Percentiles rank a stretch among this genome's conserved stretches.
Evolutionary conservation across 176 grass and related monocot species (phyloP).

Genomic region (Musa beccarii): DNA sequence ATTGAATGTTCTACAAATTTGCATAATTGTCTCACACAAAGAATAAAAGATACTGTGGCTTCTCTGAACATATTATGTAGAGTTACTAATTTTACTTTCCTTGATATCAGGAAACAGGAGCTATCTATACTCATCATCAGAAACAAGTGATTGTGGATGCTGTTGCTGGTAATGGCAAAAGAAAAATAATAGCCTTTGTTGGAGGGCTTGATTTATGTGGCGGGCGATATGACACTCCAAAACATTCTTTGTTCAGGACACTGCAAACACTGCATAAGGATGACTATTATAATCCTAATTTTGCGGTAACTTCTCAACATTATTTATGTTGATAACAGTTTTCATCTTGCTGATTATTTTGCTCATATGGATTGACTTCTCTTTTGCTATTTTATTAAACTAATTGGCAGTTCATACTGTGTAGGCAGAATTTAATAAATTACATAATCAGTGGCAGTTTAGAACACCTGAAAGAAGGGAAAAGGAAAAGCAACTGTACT

Average conservation of each 20-base stretch:
- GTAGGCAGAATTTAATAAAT: too few species aligned
- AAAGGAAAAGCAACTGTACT: too few species aligned
- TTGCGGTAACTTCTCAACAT: conserved; percentile 38
- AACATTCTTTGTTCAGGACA: conserved; percentile 68
- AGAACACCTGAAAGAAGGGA: too few species aligned
- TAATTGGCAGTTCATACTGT: too few species aligned
- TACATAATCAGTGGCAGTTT: too few species aligned
- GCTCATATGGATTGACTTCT: not conserved
- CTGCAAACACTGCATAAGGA: conserved; percentile 77
- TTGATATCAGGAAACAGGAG: conserved; percentile 76
- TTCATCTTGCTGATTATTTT: not conserved
- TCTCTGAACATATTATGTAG: not conserved
- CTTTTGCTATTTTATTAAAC: too few species aligned
- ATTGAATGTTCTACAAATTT: too few species aligned
- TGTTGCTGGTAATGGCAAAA: conserved; percentile 62
- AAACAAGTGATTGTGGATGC: conserved; percentile 91
- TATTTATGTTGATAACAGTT: conserved; percentile 3
- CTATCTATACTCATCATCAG: conserved; percentile 97
- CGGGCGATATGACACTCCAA: conserved; percentile 78
- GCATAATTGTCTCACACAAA: too few species aligned
- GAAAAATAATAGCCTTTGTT: conserved; percentile 94
- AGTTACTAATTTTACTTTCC: not conserved
- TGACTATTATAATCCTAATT: conserved; percentile 95
- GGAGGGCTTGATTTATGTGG: conserved; percentile 97
- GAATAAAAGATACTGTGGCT: too few species aligned